These are phyloP conservation scores for Suillus tomentosus DNA, from an alignment of 768 basidiomycete species.

Conservation along the genomic window DNA sequence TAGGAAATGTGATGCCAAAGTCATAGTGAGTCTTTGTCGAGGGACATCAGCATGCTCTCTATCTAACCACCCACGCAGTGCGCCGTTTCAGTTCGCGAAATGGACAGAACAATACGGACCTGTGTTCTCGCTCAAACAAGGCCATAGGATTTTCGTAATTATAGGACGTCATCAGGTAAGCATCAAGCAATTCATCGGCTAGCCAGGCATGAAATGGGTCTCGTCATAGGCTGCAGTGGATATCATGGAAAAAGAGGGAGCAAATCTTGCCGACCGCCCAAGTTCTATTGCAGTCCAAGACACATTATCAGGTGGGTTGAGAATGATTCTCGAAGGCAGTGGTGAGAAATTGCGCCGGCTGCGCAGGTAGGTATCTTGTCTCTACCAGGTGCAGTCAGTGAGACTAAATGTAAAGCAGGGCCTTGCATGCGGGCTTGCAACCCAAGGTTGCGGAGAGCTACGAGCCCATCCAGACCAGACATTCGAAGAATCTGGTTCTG, in stretches of 20 bases:
- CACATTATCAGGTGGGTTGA: conserved; percentile 35
- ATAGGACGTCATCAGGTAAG: conserved; percentile 26
- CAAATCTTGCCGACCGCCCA: conserved; percentile 37
- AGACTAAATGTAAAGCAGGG: too few relatives aligned
- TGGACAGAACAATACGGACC: conserved; percentile 64
- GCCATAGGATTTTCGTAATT: conserved; percentile 26
- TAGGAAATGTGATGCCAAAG: conserved; percentile 23
- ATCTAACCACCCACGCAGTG: background rate
- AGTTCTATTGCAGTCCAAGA: conserved; percentile 38
- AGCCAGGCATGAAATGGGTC: background rate
- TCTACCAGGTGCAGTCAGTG: too few relatives aligned
- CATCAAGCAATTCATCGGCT: background rate
- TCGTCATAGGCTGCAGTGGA: conserved; percentile 41
- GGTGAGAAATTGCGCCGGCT: conserved; percentile 35
- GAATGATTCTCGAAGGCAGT: conserved; percentile 25
- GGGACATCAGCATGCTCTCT: background rate
- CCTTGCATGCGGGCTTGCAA: too few relatives aligned
- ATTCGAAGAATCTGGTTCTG: too few relatives aligned
- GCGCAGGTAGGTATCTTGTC: background rate
- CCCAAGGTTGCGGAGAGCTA: too few relatives aligned
- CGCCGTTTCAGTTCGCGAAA: conserved; percentile 44
- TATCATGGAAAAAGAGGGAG: conserved; percentile 43
- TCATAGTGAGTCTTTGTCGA: conserved; percentile 25
- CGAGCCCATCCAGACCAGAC: too few relatives aligned
- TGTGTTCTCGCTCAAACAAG: conserved; percentile 55